Conservation (phyloP, 805 yeast genomes). For the Ascoidea asiatica region DNA sequence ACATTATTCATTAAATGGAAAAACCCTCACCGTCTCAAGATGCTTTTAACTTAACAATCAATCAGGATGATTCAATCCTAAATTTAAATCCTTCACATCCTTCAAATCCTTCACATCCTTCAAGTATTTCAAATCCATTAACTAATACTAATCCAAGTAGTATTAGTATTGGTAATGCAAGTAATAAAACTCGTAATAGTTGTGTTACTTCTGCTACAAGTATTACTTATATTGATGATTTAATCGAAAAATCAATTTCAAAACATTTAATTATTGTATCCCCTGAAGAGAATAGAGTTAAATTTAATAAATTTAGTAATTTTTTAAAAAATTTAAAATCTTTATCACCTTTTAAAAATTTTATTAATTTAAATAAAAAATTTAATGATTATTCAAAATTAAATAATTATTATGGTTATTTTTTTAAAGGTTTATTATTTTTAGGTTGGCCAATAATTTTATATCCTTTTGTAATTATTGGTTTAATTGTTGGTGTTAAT, state of each 20-base stretch:
- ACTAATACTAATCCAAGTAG: too few species aligned
- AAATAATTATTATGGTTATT: too few species aligned
- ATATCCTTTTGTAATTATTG: constrained; percentile 8
- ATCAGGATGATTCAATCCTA: not conserved
- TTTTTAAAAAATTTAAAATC: not conserved
- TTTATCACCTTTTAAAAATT: not conserved
- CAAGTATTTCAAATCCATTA: too few species aligned
- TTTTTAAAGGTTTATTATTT: constrained; percentile 4
- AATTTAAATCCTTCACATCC: not conserved
- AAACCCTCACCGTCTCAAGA: not conserved
- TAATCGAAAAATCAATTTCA: not conserved
- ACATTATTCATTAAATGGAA: not conserved
- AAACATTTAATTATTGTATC: not conserved
- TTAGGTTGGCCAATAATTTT: constrained; percentile 7
- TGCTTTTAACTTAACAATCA: not conserved
- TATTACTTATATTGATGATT: not conserved
- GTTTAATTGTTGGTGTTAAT: constrained; percentile 8
- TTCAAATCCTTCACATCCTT: too few species aligned
- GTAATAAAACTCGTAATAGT: too few species aligned
- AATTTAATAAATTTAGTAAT: too few species aligned
- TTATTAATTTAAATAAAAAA: too few species aligned
- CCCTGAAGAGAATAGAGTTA: not conserved
- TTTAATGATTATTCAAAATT: not conserved
- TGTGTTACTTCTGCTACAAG: not conserved
- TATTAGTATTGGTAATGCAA: too few species aligned